Base-by-base conservation (phyloP, 306 rosid species). In the Glycyrrhiza uralensis region DNA sequence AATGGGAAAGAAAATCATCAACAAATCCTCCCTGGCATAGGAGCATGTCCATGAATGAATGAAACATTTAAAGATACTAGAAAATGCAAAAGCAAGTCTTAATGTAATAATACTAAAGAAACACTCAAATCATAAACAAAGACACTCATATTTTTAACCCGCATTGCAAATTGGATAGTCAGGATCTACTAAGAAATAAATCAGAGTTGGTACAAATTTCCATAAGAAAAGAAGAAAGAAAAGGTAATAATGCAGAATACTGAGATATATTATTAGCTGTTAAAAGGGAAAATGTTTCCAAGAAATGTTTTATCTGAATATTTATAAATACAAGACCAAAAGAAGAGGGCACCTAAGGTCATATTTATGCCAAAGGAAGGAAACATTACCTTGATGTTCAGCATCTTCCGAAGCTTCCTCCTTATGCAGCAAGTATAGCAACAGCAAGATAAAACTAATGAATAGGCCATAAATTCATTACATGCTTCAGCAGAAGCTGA, bases 1-100 rank as follows among this genome's bases (percentile, higher is more conserved):
- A 71, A 78, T 95, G 99, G 7, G 99, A 91, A 71, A 91, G 97
- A 85, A 95, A 91, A 79, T 95, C 99, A 51, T 95, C 99, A 75
- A 91, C 54, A 38, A 49, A 89, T 23, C 99, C 97, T 42, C 99
- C 99, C 99, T 95, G 82, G 7, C 77, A 76, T 33, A 62, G 72
- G 71, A n/a, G n/a, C n/a, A 52, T 75, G 62, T 41, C 49, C 45
- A 24, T 11, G 58, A 69, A 66, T 42, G n/a, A 71, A 50, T 42
- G 8, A 42, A 58, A 54, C 51, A 50, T 69, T 18, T 6, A 13
- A 26, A 77, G 41, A 69, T 39, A 42, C 72, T 38, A 67, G 12
- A 62, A 69, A 47, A 62, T 26, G 18, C 22, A 7, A 63, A 32
- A 77, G 14, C 0, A 52, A 41, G 32, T 42, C 42, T 22, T 23